Evolutionary conservation across 2,329 filamentous ascomycete species (phyloP), one percentile per base, ranked within the genome.

Genomic region (Hypoxylon sp.): DNA sequence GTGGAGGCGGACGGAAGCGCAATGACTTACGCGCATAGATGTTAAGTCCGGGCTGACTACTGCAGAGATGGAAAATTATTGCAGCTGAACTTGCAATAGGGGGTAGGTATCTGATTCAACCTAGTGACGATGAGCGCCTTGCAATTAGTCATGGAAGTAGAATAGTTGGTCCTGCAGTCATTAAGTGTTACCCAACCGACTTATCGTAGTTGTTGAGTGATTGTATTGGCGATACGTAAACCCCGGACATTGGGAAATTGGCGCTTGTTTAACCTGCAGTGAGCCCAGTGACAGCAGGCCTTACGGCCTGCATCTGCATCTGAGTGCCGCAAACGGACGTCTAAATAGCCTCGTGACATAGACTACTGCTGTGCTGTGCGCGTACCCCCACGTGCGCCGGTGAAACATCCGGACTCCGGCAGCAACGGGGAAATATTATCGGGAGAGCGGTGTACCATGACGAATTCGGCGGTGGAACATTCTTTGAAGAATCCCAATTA

Each of bases 321-420:
- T 24, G 46, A 44, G 47, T 63, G 68, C 68, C 64, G 58, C 65
- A 66, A 62, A 68, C 66, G 58, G 69, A 76, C 72, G 75, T 76
- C 68, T 50, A 69, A 70, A 70, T 61, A 71, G 63, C 69, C 75
- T 73, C 74, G 75, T 76, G 73, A 75, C 73, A 65, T 64, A 61
- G 56, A 56, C 62, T 62, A 17, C 53, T 67, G 62, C 29, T 42
- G 67, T 63, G 65, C 62, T 57, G 24, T 27, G 58, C 53, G 57
- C 61, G 39, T 63, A 64, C 72, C 74, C 72, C 75, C 75, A 75
- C 75, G 74, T 76, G 75, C 69, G 63, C 56, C 67, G 67, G 72
- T 73, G 71, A 72, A 68, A 73, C 72, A 71, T 42, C 69, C 74
- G 74, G 73, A 44, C 68, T 63, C 71, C 74, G 74, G 72, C 61